phyloP scores from a whole-genome alignment of 129 eudicot species.

The Arctium minus region DNA sequence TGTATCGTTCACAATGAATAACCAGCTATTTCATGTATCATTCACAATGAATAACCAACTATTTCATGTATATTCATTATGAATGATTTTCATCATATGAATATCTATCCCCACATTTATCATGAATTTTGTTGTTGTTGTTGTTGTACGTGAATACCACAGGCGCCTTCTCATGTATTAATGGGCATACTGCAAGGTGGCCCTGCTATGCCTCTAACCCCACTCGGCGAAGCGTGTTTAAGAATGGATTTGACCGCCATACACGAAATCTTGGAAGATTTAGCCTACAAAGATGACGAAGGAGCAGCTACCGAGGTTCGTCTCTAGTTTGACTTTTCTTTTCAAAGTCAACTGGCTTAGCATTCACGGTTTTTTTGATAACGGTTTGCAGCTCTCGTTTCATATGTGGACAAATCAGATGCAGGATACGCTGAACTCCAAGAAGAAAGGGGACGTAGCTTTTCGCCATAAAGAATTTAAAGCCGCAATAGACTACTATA shows the following conservation, averaged over 20 bases:
- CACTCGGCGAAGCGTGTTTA: slow-evolving; percentile 89
- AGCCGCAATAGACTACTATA: slow-evolving; percentile 76
- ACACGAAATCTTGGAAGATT: slow-evolving; percentile 79
- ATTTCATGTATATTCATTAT: not conserved
- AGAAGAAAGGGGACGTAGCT: slow-evolving; percentile 89
- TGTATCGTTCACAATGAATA: not conserved
- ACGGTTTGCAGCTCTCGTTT: slow-evolving; percentile 68
- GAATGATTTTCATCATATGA: not conserved
- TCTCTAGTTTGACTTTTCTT: slow-evolving; percentile 21
- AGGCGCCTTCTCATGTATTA: slow-evolving; percentile 74
- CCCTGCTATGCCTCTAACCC: slow-evolving; percentile 42
- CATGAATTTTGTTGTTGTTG: not conserved
- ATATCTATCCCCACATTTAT: not conserved
- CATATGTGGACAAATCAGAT: slow-evolving; percentile 95
- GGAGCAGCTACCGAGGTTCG: slow-evolving; percentile 93
- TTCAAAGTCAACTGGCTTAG: not conserved
- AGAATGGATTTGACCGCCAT: slow-evolving; percentile 90
- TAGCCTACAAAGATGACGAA: slow-evolving; percentile 89
- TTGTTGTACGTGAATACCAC: slow-evolving; percentile 10
- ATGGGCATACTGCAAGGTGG: slow-evolving; percentile 72
- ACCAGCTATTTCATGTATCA: too few species aligned
- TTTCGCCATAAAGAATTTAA: slow-evolving; percentile 80
- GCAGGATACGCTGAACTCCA: slow-evolving; percentile 80
- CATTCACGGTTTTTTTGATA: not conserved
- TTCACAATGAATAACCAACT: too few species aligned